Conservation (phyloP, 2,329 filamentous ascomycete genomes). For the Scorias spongiosa region DNA sequence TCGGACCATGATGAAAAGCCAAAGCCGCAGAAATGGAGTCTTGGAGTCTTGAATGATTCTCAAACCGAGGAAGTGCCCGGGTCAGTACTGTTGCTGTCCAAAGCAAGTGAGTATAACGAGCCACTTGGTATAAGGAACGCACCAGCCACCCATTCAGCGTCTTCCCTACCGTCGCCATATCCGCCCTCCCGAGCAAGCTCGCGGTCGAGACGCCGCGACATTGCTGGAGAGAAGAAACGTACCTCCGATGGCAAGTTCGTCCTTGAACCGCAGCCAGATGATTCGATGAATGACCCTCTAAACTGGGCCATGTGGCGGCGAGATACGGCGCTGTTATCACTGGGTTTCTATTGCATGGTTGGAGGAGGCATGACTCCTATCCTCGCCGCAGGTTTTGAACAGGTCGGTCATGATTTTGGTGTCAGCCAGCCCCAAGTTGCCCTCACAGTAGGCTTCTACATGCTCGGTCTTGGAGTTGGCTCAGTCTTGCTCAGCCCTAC, state of each 20-base stretch:
- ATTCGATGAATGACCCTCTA: constrained; percentile 76
- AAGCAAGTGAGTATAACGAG: constrained; percentile 42
- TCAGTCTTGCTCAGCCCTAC: constrained; percentile 76
- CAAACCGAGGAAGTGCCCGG: constrained; percentile 74
- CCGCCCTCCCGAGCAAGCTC: constrained; percentile 9
- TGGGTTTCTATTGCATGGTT: constrained; percentile 86
- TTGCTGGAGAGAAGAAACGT: constrained; percentile 45
- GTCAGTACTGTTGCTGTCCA: constrained; percentile 45
- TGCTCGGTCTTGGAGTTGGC: constrained; percentile 82
- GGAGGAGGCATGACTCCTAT: constrained; percentile 87
- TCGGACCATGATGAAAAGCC: constrained; percentile 1
- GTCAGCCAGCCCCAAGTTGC: constrained; percentile 60
- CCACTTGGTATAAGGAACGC: constrained; percentile 47
- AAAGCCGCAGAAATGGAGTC: constrained; percentile 30
- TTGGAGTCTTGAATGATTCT: constrained; percentile 74
- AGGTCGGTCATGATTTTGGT: constrained; percentile 53
- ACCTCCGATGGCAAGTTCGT: constrained; percentile 74
- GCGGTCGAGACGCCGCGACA: constrained; percentile 4
- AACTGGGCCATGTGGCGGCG: constrained; percentile 80
- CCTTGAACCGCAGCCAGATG: constrained; percentile 80
- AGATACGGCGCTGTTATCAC: constrained; percentile 61
- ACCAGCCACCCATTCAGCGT: constrained; percentile 43
- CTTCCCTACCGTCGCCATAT: constrained; percentile 34
- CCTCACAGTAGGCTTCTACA: constrained; percentile 80
- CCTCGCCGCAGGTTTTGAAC: constrained; percentile 74